Base-by-base conservation (phyloP, 768 basidiomycete species). In the Austroboletus eburneus region DNA sequence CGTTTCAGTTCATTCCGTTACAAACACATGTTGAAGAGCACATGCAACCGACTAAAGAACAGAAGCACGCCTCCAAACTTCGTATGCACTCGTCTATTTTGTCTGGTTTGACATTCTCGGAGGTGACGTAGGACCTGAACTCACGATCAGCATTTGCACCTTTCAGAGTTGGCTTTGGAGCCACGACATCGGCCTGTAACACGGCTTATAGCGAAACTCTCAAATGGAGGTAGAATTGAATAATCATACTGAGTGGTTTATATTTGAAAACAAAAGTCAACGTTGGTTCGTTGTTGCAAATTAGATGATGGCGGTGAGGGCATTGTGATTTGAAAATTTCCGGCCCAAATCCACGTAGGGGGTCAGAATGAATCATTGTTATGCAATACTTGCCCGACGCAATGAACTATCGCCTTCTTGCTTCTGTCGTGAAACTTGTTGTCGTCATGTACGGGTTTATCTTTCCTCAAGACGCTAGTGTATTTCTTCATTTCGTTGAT, bases 331-430 rank as follows among this genome's bases (percentile, higher is more conserved):
- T 41, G 4, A 14, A 16, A n/a, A 3, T 42, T 34, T 43, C 42
- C 7, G 41, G 43, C 16, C 49, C 58, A 41, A 55, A 55, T 6
- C 56, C 57, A 43, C 5, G 18, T 39, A 23, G 6, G 12, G 12
- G 27, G 12, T 27, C 27, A 27, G 9, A 8, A 18, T 3, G 3
- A n/a, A 40, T 17, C 8, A n/a, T n/a, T n/a, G n/a, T n/a, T n/a
- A n/a, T n/a, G n/a, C 22, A n/a, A 33, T 13, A 41, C 55, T 40
- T 42, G 49, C 61, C 50, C 37, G 12, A 61, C 41, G 33, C 53
- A 42, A 23, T 62, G 61, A 13, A 49, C 39, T 4, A 42, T 52
- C 10, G 51, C 42, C 48, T 63, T 63, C 48, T 63, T 60, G 24
- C 44, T 39, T 13, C 38, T 51, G 36, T 60, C 56, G 17, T 63